Base-by-base conservation (phyloP, 805 yeast species). In the Cyberlindnera petersonii region DNA sequence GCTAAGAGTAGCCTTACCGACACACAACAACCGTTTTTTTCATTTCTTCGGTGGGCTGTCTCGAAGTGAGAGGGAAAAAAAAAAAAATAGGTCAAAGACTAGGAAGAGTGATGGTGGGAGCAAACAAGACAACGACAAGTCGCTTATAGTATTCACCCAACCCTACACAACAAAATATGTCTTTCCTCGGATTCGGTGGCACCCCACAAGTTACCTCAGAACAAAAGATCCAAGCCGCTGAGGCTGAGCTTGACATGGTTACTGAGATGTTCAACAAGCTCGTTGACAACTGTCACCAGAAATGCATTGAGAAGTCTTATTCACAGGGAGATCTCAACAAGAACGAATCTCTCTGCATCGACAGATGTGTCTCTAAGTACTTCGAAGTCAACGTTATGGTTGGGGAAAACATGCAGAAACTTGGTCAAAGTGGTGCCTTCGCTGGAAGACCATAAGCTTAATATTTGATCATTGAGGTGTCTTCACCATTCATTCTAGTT, bases 211-310 rank as follows among this genome's bases (percentile, higher is more conserved):
- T 79, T 48, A 70, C 83, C 19, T 74, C 87, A 28, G 83, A 81
- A 48, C 88, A 82, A 62, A 85, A 85, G 63, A 71, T 85, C 46
- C 74, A 74, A 56, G 95, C 95, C 50, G 98, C 98, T 37, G 98
- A 91, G 68, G 86, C 96, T 42, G 98, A 91, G 66, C 75, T 91
- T 51, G 98, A 91, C 64, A 83, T 93, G 80, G 96, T 91, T 53
- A 89, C 97, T 27, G 96, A 93, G 53, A 88, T 91, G 97, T 91
- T 91, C 78, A 91, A 91, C 77, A 75, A 81, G 56, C 71, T 89
- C 56, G 94, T 88, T 18, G 89, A 82, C 56, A 82, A 86, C 52
- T 89, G 98, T 63, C 93, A 89, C 65, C 64, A 68, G 52, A 89
- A 89, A 68, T 89, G 98, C 69, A 83, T 88, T 60, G 72, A 62